These are phyloP conservation scores for Tetrahymena thermophila DNA, from an alignment of 73 alveolate genomes.

Conservation along the genomic window DNA sequence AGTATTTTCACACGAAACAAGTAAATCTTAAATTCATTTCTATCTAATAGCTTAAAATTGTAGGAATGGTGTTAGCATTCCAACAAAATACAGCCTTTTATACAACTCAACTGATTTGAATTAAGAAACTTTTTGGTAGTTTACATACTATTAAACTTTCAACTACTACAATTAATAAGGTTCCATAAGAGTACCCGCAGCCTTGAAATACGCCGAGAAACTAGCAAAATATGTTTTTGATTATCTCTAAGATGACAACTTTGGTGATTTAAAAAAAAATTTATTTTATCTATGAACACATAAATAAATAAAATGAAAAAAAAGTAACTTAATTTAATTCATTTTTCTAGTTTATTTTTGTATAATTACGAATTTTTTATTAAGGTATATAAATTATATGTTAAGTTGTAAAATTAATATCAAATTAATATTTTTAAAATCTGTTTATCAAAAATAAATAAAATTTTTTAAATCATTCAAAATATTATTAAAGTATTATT, in stretches of 20 bases:
- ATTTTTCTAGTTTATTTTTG: too few species aligned
- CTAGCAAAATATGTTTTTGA: slow-evolving; percentile 63
- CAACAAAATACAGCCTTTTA: slow-evolving; percentile 76
- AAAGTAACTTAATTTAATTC: too few species aligned
- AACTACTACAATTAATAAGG: slow-evolving; percentile 78
- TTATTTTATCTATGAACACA: not conserved
- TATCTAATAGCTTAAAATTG: slow-evolving; percentile 59
- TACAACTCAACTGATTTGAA: slow-evolving; percentile 48
- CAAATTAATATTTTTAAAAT: too few species aligned
- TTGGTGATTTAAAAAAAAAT: not conserved
- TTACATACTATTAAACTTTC: slow-evolving; percentile 75
- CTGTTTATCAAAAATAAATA: too few species aligned
- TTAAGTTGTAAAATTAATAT: too few species aligned
- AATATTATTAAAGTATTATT: too few species aligned
- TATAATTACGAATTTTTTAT: too few species aligned
- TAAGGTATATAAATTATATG: too few species aligned
- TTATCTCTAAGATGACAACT: not conserved
- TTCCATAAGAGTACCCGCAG: slow-evolving; percentile 81
- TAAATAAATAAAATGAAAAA: too few species aligned
- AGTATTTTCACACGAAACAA: slow-evolving; percentile 54
- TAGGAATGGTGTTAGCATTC: slow-evolving; percentile 67
- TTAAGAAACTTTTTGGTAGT: slow-evolving; percentile 48
- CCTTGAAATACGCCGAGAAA: slow-evolving; percentile 68
- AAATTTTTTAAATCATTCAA: too few species aligned
- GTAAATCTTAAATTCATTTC: slow-evolving; percentile 55